Evolutionary conservation across 495 filamentous ascomycete genomes (phyloP).

Genomic region (Penicillium turbatum): DNA sequence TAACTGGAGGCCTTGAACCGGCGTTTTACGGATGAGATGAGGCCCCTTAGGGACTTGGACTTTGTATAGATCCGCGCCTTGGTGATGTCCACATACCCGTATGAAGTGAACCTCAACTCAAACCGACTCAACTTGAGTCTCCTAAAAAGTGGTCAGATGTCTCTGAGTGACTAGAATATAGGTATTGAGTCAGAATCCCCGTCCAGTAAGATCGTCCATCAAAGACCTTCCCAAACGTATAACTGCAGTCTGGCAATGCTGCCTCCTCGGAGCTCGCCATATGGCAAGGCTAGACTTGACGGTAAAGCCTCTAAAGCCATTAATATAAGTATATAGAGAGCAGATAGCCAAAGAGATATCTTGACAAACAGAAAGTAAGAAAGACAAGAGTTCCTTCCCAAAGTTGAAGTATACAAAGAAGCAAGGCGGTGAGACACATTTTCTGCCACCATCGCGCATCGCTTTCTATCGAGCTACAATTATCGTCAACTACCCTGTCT

Average conservation of each 20-base stretch:
- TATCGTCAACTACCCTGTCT: constrained; percentile 1
- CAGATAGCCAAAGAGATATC: neutral
- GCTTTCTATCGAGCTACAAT: constrained; percentile 10
- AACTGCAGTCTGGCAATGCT: constrained; percentile 2
- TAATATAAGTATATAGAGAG: neutral
- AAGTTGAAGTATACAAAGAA: neutral
- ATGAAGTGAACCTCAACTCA: no score
- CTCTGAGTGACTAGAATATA: neutral
- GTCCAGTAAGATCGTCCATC: neutral
- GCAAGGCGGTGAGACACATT: constrained; percentile 5
- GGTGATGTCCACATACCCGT: neutral
- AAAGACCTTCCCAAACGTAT: neutral
- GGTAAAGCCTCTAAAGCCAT: neutral
- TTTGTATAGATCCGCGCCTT: no score
- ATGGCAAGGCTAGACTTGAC: neutral
- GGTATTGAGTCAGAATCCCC: neutral
- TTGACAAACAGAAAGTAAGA: no score
- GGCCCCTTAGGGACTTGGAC: no score
- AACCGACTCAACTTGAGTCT: neutral
- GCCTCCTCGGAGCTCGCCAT: neutral
- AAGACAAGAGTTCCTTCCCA: neutral
- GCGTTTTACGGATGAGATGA: no score
- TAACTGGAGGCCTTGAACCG: no score
- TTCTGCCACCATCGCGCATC: constrained; percentile 8
- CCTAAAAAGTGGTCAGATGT: neutral